Conservation (phyloP, 2,329 filamentous ascomycete genomes). For the Dryadomyces quercivorus region DNA sequence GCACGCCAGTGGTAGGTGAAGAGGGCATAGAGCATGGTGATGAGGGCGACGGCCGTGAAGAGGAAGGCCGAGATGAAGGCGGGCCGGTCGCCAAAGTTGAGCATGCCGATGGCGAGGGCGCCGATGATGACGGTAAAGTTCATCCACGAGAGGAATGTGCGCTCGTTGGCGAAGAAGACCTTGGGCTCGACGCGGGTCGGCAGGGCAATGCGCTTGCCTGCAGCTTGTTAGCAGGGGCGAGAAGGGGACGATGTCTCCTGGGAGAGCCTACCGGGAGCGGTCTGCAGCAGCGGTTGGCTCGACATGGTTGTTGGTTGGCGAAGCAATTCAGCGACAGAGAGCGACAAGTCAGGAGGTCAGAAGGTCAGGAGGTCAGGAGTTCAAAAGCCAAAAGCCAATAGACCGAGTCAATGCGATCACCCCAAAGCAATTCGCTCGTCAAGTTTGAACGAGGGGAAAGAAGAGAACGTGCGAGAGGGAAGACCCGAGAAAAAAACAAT, state of each 20-base stretch:
- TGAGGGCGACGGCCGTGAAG: conserved; percentile 89
- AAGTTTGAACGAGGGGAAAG: background rate
- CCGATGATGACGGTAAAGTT: conserved; percentile 99
- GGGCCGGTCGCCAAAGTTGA: conserved; percentile 93
- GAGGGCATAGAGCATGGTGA: conserved; percentile 89
- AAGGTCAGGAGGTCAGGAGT: background rate
- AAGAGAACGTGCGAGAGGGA: background rate
- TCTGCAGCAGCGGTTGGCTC: conserved; percentile 89
- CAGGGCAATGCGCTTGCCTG: conserved; percentile 96
- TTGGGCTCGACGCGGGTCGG: conserved; percentile 97
- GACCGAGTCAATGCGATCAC: background rate
- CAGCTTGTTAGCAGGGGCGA: background rate
- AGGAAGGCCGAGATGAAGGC: conserved; percentile 89
- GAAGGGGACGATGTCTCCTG: background rate
- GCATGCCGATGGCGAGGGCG: conserved; percentile 87
- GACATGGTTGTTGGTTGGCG: conserved; percentile 53
- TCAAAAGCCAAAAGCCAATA: background rate
- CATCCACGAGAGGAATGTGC: conserved; percentile 97
- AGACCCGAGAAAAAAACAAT: background rate
- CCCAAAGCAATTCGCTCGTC: background rate
- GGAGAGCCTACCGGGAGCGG: conserved; percentile 60
- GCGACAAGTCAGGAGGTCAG: too few species aligned
- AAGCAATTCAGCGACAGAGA: background rate
- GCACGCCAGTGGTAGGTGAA: conserved; percentile 96
- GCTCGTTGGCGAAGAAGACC: conserved; percentile 99